These are phyloP conservation scores for Pyrenophora graminea DNA, from an alignment of 2,329 filamentous ascomycete genomes.

Conservation along the genomic window DNA sequence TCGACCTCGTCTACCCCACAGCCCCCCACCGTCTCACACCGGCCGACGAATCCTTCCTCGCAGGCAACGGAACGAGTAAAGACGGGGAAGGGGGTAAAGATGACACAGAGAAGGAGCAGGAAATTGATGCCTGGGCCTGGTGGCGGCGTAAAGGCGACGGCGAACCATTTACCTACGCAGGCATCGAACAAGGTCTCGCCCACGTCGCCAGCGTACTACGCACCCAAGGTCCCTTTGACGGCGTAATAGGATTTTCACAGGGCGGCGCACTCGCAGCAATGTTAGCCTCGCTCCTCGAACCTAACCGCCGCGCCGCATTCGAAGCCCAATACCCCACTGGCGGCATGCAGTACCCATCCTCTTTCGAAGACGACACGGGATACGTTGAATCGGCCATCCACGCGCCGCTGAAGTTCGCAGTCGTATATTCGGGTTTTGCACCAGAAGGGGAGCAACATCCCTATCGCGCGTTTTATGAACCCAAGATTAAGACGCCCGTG, in stretches of 20 bases:
- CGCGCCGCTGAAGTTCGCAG: conserved; percentile 68
- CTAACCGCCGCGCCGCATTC: conserved; percentile 55
- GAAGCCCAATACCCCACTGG: conserved; percentile 43
- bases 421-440: conserved; percentile 78
- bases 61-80: conserved; percentile 20
- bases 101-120: conserved; percentile 50
- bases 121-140: conserved; percentile 79
- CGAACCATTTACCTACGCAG: conserved; percentile 62
- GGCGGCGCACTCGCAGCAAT: conserved; percentile 67
- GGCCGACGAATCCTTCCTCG: conserved; percentile 59
- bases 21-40: conserved; percentile 50
- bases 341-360: conserved; percentile 58
- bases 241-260: conserved; percentile 45
- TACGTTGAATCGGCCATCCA: conserved; percentile 48
- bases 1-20: conserved; percentile 55
- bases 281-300: conserved; percentile 73
- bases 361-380: conserved; percentile 41
- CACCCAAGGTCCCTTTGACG: conserved; percentile 42
- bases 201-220: conserved; percentile 56
- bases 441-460: conserved; percentile 59
- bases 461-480: conserved; percentile 74
- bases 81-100: conserved; percentile 44
- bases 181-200: conserved; percentile 70
- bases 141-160: conserved; percentile 68
- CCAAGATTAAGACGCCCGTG: conserved; percentile 74